phyloP scores from a whole-genome alignment of 768 basidiomycete genomes.

The Auriscalpium vulgare region DNA sequence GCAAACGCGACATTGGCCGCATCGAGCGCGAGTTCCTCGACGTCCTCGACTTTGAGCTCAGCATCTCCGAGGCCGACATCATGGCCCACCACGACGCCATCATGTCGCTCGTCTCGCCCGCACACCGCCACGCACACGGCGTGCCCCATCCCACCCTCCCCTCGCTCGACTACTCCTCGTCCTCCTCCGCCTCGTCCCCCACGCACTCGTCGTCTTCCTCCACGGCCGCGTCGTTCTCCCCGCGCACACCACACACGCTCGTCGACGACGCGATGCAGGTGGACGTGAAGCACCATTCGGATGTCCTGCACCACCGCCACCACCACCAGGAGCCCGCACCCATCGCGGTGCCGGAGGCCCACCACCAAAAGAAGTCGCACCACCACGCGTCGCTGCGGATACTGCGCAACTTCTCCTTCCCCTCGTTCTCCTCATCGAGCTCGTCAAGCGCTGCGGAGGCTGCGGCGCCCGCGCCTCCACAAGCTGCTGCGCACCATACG shows the following conservation, averaged over 20 bases:
- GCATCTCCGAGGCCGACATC: slow-evolving; percentile 52
- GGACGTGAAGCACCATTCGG: background rate
- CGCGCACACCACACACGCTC: slow-evolving; percentile 4
- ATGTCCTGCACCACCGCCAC: background rate
- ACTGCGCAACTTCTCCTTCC: slow-evolving; percentile 11
- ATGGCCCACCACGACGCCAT: slow-evolving; percentile 32
- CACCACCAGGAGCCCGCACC: background rate
- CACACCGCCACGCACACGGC: background rate
- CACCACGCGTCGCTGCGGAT: slow-evolving; percentile 10
- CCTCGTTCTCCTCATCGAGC: slow-evolving; percentile 2
- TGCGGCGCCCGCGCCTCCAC: background rate
- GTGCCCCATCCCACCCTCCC: background rate
- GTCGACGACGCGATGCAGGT: slow-evolving; percentile 1
- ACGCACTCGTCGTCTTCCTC: slow-evolving; percentile 1
- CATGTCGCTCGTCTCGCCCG: slow-evolving; percentile 13
- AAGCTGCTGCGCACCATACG: slow-evolving; percentile 2
- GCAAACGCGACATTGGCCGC: slow-evolving; percentile 68
- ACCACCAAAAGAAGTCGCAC: background rate
- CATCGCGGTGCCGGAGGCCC: background rate
- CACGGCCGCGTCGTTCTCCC: slow-evolving; percentile 9
- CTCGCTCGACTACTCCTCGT: background rate
- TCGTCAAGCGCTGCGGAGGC: slow-evolving; percentile 2
- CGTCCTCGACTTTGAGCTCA: slow-evolving; percentile 68
- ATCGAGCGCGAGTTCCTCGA: slow-evolving; percentile 75
- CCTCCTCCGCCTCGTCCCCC: background rate